Evolutionary conservation across 2,329 filamentous ascomycete species (phyloP), one percentile per base, ranked within the genome.

Genomic region (Cordyceps sp.): DNA sequence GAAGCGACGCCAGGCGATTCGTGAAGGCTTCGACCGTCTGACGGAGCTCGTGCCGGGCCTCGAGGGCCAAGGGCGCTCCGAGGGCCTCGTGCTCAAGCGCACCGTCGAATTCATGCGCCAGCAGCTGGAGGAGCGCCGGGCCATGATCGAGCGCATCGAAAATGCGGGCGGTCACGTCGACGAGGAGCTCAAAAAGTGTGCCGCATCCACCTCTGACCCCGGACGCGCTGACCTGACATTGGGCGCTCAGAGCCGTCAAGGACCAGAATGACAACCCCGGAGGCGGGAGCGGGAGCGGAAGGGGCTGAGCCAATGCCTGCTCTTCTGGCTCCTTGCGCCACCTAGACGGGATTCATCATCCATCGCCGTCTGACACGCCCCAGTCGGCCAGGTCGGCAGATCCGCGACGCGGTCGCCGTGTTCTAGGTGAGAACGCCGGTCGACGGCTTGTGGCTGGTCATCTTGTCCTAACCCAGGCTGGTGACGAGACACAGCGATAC

Each of bases 1-100:
- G 42, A 61, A 65, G 41, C 50, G 60, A 24, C 49, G 61, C 20
- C 51, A 61, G 37, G 80, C 78, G 12, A 93, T 93, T 41, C 69
- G 85, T 29, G 74, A 82, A 36, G 82, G 80, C 35, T 93, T 92
- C 50, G 83, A 93, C 52, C 69, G 75, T 22, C 66, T 93, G 18
- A 81, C 81, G 13, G 70, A 76, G 33, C 65, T 92, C 21, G 82
- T 93, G 1, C 85, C 85, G 0, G 83, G 81, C 1, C 64, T 92
- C 33, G 70, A 82, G 44, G 85, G 85, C 1, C 79, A 86, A 46
- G 85, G 80, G 1, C 73, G 84, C 29, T 90, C 82, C 40, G 85
- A 93, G 52, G 82, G 81, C 19, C 64, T 84, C 14, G 83, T 93
- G n/a, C 62, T 93, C 16, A 72, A 75, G 39, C 68, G 68, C 40